Base-by-base conservation (phyloP, 2,329 filamentous ascomycete genomes). In the Epichloe festucae region DNA sequence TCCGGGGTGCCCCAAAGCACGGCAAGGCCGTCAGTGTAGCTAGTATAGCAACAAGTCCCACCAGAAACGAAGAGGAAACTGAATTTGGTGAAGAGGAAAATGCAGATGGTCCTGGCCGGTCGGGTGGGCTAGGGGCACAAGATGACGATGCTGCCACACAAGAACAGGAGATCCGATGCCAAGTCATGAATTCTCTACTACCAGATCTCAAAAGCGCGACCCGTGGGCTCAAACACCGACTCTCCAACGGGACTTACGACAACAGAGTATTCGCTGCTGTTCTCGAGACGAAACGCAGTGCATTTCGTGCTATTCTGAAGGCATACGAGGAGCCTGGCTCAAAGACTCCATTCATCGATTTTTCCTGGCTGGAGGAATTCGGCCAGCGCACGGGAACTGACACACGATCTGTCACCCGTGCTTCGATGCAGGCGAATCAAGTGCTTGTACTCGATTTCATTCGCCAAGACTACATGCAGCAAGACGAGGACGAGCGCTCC, bases 341-440 rank as follows among this genome's bases (percentile, higher is more conserved):
- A 4, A 11, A 34, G 6, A 39, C 43, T 5, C 57, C 59, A 0
- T 64, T 70, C 45, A 58, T 71, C 23, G 59, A 68, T 55, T 57
- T 60, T 48, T 15, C 47, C 0, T 54, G 54, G 49, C 19, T 62
- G 10, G 34, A 52, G 5, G 40, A 49, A 6, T 44, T 49, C 11
- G 48, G 55, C 27, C 4, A 39, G 31, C 19, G 23, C 12, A 41
- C 23, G 19, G 44, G 5, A 4, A 21, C 14, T 6, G 40, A 44
- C 5, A 47, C 46, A 2, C 2, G 17, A 11, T 19, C 51, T 7
- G 8, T 50, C 45, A 50, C 17, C 39, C 49, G 4, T 21, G 54
- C 59, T 14, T 56, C 68, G 15, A 62, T 60, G 4, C 57, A 60
- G 31, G 65, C 65, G 27, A 73, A 73, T 51, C 58, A 69, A 5